Percentiles rank a stretch among this genome's conserved stretches.
These are phyloP conservation scores for Aspergillus fumigatiaffinis DNA, from an alignment of 2,329 filamentous ascomycete genomes.

Conservation along the genomic window DNA sequence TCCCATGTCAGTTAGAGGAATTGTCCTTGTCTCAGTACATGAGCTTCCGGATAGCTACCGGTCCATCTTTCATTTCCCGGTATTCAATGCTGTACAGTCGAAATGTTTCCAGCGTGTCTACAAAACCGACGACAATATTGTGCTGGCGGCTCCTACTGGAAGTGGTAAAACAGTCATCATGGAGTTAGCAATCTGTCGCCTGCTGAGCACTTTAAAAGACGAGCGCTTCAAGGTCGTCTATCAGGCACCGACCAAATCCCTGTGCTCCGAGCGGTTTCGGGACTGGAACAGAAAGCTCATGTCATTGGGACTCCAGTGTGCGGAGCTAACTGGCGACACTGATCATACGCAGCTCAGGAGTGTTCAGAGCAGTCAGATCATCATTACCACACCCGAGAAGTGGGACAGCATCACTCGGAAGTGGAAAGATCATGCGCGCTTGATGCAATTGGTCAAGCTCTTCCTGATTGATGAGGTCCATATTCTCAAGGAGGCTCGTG, in stretches of 20 bases:
- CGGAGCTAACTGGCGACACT: slow-evolving; percentile 79
- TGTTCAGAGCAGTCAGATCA: slow-evolving; percentile 72
- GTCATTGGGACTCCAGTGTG: slow-evolving; percentile 63
- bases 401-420: slow-evolving; percentile 88
- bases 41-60: slow-evolving; percentile 67
- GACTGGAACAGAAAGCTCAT: slow-evolving; percentile 77
- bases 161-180: slow-evolving; percentile 81
- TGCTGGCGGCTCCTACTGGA: slow-evolving; percentile 76
- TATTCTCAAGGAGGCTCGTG: slow-evolving; percentile 73
- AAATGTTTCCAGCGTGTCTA: slow-evolving; percentile 69
- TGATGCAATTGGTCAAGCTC: slow-evolving; percentile 71
- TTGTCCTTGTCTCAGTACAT: slow-evolving; percentile 56
- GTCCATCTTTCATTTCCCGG: slow-evolving; percentile 65
- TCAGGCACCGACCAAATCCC: slow-evolving; percentile 77
- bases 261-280: slow-evolving; percentile 70
- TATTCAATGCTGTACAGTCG: slow-evolving; percentile 81
- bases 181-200: slow-evolving; percentile 75
- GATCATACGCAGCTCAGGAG: slow-evolving; percentile 61
- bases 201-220: slow-evolving; percentile 54
- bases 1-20: slow-evolving; percentile 50
- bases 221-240: slow-evolving; percentile 77
- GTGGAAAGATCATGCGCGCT: slow-evolving; percentile 73
- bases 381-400: slow-evolving; percentile 84
- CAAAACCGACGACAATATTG: slow-evolving; percentile 67
- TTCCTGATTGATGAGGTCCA: slow-evolving; percentile 88